These are phyloP conservation scores for Aeschynomene evenia DNA, from an alignment of 306 rosid genomes.

Conservation along the genomic window DNA sequence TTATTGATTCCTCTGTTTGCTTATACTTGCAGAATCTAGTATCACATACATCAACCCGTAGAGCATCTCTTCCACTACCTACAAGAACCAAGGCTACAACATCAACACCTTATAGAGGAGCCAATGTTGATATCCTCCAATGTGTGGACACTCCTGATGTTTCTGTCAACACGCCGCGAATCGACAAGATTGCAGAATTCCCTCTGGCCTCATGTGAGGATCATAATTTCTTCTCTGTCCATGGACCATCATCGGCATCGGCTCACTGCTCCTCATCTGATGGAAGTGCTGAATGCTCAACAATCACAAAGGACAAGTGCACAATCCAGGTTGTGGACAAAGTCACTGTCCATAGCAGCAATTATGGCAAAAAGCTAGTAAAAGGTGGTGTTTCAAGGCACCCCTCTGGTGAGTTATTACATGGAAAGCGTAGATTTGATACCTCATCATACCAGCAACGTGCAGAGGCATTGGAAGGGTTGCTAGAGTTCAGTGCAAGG, in stretches of 20 bases:
- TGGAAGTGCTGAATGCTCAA: constrained; percentile 48
- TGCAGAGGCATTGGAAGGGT: constrained; percentile 93
- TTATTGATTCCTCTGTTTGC: constrained; percentile 12
- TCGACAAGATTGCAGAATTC: constrained; percentile 91
- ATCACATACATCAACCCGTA: constrained; percentile 44
- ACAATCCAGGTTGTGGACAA: constrained; percentile 58
- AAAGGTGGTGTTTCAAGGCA: constrained; percentile 65
- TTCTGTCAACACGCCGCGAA: constrained; percentile 85
- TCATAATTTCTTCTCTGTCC: constrained; percentile 38
- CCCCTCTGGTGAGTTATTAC: constrained; percentile 51
- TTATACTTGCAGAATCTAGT: constrained; percentile 48
- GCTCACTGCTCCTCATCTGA: constrained; percentile 52
- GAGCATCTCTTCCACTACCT: constrained; percentile 64
- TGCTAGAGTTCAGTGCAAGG: constrained; percentile 96
- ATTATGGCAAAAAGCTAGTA: constrained; percentile 47
- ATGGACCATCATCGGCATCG: constrained; percentile 47
- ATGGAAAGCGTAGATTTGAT: constrained; percentile 54
- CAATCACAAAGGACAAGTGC: constrained; percentile 86
- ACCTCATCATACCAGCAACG: constrained; percentile 82
- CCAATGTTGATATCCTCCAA: constrained; percentile 43
- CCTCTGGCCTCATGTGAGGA: constrained; percentile 68
- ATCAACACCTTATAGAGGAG: constrained; percentile 36
- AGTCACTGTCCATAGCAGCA: constrained; percentile 40
- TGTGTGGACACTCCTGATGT: constrained; percentile 67
- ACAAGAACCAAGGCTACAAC: constrained; percentile 41